Conservation (phyloP, 495 filamentous ascomycete species). For the Neurospora tetrasperma region DNA sequence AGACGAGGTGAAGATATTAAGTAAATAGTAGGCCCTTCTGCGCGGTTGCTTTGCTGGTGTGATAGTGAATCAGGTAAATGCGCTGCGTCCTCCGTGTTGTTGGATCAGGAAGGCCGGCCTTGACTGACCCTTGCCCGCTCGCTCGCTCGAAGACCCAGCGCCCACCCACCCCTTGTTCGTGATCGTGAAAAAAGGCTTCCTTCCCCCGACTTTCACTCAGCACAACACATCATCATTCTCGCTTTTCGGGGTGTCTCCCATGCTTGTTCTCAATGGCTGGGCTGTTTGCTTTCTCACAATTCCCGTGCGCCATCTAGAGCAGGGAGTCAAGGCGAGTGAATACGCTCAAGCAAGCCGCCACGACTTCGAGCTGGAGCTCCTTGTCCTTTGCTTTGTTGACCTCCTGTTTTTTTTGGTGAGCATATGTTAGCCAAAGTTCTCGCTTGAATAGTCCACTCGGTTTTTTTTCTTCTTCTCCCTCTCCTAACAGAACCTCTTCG, state of each 20-base stretch:
- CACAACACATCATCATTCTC: neutral
- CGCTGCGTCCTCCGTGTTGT: too few species aligned
- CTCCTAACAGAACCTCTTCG: neutral
- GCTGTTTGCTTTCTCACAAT: neutral
- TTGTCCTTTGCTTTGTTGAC: slow-evolving; percentile 75
- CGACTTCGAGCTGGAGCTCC: slow-evolving; percentile 93
- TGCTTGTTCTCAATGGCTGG: neutral
- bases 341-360: slow-evolving; percentile 90
- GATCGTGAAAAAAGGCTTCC: too few species aligned
- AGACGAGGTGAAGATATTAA: neutral
- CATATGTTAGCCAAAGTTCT: neutral
- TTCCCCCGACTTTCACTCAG: neutral
- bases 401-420: slow-evolving; percentile 36
- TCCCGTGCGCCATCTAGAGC: slow-evolving; percentile 39
- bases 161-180: neutral
- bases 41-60: neutral
- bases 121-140: neutral
- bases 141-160: neutral
- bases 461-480: too few species aligned
- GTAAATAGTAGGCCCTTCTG: neutral
- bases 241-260: neutral
- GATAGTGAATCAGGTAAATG: too few species aligned
- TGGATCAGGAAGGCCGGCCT: neutral
- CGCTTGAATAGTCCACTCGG: neutral
- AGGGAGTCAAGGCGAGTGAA: slow-evolving; percentile 94